Conservation (phyloP, 2,329 filamentous ascomycete species). For the Tothia fuscella region DNA sequence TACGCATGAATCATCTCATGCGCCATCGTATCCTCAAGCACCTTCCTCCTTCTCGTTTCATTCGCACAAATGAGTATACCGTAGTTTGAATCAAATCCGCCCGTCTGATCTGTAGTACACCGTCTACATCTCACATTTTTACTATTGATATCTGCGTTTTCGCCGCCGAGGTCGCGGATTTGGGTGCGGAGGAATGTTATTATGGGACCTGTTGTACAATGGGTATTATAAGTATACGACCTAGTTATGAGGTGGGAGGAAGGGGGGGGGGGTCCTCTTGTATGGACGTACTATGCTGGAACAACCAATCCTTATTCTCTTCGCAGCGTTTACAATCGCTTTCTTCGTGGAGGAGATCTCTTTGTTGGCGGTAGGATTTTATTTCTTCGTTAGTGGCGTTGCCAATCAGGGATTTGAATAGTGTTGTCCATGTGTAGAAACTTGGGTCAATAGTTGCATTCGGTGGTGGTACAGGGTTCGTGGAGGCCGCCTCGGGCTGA, state of each 20-base stretch:
- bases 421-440: slow-evolving; percentile 60
- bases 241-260: background rate
- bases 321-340: slow-evolving; percentile 74
- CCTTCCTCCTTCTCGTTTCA: slow-evolving; percentile 64
- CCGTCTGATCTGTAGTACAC: slow-evolving; percentile 60
- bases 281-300: too few relatives aligned
- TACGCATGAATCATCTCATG: slow-evolving; percentile 98
- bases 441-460: slow-evolving; percentile 17
- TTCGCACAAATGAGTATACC: slow-evolving; percentile 92
- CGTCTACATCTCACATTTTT: slow-evolving; percentile 71
- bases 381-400: slow-evolving; percentile 56
- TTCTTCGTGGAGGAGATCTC: slow-evolving; percentile 63
- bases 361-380: slow-evolving; percentile 65
- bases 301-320: slow-evolving; percentile 67
- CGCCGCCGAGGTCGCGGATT: too few relatives aligned
- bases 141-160: slow-evolving; percentile 69
- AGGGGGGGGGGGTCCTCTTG: slow-evolving; percentile 45
- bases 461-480: background rate
- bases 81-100: slow-evolving; percentile 75
- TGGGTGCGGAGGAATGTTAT: slow-evolving; percentile 80
- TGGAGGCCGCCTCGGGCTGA: slow-evolving; percentile 1
- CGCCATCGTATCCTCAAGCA: slow-evolving; percentile 85
- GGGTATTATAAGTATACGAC: background rate
- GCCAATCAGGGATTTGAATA: slow-evolving; percentile 71
- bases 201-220: slow-evolving; percentile 52